A percentile compares a stretch with the other conserved stretches of the same genome.
phyloP scores from a whole-genome alignment of 257 asterid species.

The Solanum arcanum region DNA sequence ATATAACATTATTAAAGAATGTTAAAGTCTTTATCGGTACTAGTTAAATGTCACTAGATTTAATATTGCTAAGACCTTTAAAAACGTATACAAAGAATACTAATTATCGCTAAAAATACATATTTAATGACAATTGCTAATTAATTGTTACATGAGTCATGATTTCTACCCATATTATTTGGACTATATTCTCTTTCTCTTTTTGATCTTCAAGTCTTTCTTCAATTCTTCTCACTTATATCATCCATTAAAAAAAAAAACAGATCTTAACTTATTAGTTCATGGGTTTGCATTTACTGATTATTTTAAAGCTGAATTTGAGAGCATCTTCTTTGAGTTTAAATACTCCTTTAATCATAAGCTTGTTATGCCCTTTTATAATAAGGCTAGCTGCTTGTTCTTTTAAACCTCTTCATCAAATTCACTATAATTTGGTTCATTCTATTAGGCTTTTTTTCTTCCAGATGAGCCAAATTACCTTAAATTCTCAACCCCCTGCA shows the following conservation, averaged over 20 bases:
- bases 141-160: accelerated
- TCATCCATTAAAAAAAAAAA: not conserved
- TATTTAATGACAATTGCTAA: accelerated
- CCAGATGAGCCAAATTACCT: conserved; percentile 38
- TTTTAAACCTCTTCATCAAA: conserved; percentile 29
- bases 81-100: too few relatives aligned
- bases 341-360: conserved; percentile 11
- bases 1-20: too few relatives aligned
- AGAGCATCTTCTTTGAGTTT: not conserved
- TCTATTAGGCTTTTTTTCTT: conserved; percentile 37
- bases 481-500: not conserved
- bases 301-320: conserved; percentile 33
- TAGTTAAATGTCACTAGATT: too few relatives aligned
- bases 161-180: not conserved
- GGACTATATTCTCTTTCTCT: not conserved
- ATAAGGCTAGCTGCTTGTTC: conserved; percentile 12
- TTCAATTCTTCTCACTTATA: not conserved
- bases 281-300: conserved; percentile 31
- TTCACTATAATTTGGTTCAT: conserved; percentile 6
- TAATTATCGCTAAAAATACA: too few relatives aligned
- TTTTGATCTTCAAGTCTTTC: not conserved
- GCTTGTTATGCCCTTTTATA: not conserved
- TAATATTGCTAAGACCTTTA: too few relatives aligned
- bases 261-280: not conserved
- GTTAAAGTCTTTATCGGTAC: too few relatives aligned